Evolutionary conservation across 164 flowering plant genomes (phyloP).

Genomic region (Malania oleifera): DNA sequence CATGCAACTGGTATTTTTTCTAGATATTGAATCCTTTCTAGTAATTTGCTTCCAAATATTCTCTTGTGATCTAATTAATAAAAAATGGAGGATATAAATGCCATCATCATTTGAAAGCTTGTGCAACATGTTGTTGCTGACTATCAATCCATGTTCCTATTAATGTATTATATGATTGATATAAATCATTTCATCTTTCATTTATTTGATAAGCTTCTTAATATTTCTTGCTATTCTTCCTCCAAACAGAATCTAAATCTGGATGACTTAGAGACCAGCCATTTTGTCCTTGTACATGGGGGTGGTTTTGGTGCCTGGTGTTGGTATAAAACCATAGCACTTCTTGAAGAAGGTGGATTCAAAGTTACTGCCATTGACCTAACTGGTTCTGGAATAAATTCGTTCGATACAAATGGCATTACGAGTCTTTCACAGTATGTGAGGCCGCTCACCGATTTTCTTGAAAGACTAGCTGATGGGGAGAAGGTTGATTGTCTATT

Average conservation of each 20-base stretch:
- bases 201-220: background rate
- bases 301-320: conserved; percentile 99
- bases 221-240: background rate
- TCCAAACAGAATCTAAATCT: conserved; percentile 54
- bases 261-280: conserved; percentile 66
- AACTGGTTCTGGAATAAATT: conserved; percentile 85
- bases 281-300: conserved; percentile 94
- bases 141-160: too few species aligned
- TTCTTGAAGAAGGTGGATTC: conserved; percentile 78
- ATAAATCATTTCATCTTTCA: background rate
- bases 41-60: background rate
- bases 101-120: background rate
- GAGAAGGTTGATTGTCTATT: conserved; percentile 52
- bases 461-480: conserved; percentile 64
- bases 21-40: background rate
- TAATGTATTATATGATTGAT: too few species aligned
- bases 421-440: conserved; percentile 81
- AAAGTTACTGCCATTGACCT: conserved; percentile 83
- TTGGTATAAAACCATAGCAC: conserved; percentile 95
- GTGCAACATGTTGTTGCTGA: too few species aligned
- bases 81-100: background rate
- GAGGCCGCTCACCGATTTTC: conserved; percentile 64
- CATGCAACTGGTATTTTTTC: background rate
- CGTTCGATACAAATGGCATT: conserved; percentile 67
- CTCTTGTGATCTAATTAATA: background rate